Evolutionary conservation across 2,329 filamentous ascomycete species (phyloP).

Genomic region (Alternaria burnsii): DNA sequence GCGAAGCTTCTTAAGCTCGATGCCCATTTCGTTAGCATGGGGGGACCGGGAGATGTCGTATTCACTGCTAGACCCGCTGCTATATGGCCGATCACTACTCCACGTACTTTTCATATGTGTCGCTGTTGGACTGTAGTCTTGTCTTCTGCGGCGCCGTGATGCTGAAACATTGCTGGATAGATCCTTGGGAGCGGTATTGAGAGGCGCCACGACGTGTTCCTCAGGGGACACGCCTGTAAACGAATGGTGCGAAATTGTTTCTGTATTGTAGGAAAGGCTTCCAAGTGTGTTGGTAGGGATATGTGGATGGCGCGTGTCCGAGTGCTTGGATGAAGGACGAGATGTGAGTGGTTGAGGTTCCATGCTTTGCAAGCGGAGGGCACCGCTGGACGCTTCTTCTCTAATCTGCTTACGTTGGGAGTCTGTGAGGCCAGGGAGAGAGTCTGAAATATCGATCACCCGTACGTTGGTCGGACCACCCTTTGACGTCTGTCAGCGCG

Average conservation of each 20-base stretch:
- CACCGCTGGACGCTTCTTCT: slow-evolving; percentile 43
- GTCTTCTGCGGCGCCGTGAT: slow-evolving; percentile 27
- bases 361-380: slow-evolving; percentile 34
- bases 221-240: slow-evolving; percentile 21
- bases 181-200: slow-evolving; percentile 35
- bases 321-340: slow-evolving; percentile 23
- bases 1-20: neutral
- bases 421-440: slow-evolving; percentile 41
- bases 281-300: neutral
- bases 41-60: slow-evolving; percentile 8
- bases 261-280: neutral
- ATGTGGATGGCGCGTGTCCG: slow-evolving; percentile 15
- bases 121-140: slow-evolving; percentile 27
- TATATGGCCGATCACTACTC: slow-evolving; percentile 26
- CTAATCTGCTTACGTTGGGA: slow-evolving; percentile 40
- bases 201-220: slow-evolving; percentile 28
- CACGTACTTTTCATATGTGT: slow-evolving; percentile 39
- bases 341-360: slow-evolving; percentile 26
- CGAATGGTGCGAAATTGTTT: neutral
- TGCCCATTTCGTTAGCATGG: neutral
- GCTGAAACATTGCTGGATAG: slow-evolving; percentile 35
- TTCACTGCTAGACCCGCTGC: slow-evolving; percentile 19
- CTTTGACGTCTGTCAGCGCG: slow-evolving; percentile 19
- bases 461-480: slow-evolving; percentile 43
- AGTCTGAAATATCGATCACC: slow-evolving; percentile 37